phyloP scores from a whole-genome alignment of 805 yeast species.

The Yamadazyma akitaensis region DNA sequence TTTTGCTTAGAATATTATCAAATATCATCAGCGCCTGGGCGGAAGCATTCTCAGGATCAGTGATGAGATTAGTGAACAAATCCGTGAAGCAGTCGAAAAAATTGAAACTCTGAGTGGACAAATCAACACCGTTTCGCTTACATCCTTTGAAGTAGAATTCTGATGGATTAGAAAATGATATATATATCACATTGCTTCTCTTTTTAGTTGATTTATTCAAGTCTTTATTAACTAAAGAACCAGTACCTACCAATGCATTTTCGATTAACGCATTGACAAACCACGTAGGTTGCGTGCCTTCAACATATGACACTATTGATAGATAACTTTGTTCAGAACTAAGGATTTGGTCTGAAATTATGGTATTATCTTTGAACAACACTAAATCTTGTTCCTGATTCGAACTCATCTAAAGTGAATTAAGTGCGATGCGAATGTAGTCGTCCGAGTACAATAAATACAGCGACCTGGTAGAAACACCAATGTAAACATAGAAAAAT shows the following conservation, averaged over 20 bases:
- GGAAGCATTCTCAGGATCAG: conserved; percentile 18
- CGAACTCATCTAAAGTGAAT: conserved; percentile 1
- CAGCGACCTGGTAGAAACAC: background rate
- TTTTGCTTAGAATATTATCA: conserved; percentile 12
- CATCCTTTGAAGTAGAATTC: conserved; percentile 34
- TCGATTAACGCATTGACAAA: conserved; percentile 54
- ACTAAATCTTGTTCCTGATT: conserved; percentile 57
- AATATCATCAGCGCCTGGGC: conserved; percentile 18
- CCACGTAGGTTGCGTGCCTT: conserved; percentile 66
- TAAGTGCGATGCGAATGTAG: background rate
- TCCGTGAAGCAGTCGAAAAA: conserved; percentile 48
- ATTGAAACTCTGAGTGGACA: conserved; percentile 25
- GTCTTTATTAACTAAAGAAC: conserved; percentile 36
- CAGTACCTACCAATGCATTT: conserved; percentile 46
- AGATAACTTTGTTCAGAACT: conserved; percentile 14
- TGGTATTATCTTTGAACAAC: conserved; percentile 49
- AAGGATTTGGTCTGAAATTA: conserved; percentile 29
- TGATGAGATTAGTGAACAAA: conserved; percentile 36
- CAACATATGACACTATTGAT: conserved; percentile 30
- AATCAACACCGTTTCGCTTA: conserved; percentile 39
- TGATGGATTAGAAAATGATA: conserved; percentile 32
- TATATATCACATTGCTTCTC: conserved; percentile 30
- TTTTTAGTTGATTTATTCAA: conserved; percentile 15
- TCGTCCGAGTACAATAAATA: too few relatives aligned
- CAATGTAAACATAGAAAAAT: background rate